Evolutionary conservation across 1,284 basidiomycete genomes (phyloP).

Genomic region (Fomitopsis schrenkii): DNA sequence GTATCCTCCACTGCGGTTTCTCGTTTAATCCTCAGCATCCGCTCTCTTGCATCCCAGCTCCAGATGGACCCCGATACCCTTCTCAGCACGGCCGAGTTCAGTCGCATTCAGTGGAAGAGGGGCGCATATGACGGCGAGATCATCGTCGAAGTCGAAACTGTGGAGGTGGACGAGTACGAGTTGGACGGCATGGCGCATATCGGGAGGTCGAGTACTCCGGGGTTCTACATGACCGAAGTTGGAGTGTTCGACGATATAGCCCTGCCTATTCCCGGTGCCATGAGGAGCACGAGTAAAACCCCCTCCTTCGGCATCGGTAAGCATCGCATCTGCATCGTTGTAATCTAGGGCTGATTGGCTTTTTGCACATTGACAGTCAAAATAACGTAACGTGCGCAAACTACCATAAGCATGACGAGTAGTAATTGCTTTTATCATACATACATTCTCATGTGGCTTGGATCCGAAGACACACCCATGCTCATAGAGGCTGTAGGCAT

Average conservation of each 20-base stretch:
- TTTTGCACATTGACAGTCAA: too few relatives aligned
- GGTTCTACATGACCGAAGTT: background rate
- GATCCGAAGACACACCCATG: too few relatives aligned
- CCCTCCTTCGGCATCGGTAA: background rate
- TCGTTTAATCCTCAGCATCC: constrained; percentile 21
- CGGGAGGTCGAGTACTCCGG: background rate
- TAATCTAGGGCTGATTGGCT: too few relatives aligned
- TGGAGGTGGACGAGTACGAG: background rate
- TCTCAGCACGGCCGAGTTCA: constrained; percentile 21
- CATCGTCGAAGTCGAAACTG: constrained; percentile 28
- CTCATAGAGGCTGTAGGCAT: too few relatives aligned
- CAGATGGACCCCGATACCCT: constrained; percentile 15
- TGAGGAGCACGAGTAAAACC: background rate
- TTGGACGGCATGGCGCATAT: background rate
- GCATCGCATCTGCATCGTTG: background rate
- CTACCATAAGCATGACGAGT: too few relatives aligned
- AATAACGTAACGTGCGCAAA: too few relatives aligned
- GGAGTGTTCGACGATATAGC: background rate
- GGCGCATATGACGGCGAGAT: constrained; percentile 37
- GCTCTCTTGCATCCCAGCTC: constrained; percentile 20
- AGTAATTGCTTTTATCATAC: too few relatives aligned
- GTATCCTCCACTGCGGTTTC: constrained; percentile 18
- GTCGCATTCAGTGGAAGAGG: constrained; percentile 27
- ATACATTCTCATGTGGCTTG: too few relatives aligned
- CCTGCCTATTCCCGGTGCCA: background rate